Percentiles rank a stretch among this genome's conserved stretches.
phyloP scores from a whole-genome alignment of 2,329 filamentous ascomycete genomes.

The Botrytis medusae region DNA sequence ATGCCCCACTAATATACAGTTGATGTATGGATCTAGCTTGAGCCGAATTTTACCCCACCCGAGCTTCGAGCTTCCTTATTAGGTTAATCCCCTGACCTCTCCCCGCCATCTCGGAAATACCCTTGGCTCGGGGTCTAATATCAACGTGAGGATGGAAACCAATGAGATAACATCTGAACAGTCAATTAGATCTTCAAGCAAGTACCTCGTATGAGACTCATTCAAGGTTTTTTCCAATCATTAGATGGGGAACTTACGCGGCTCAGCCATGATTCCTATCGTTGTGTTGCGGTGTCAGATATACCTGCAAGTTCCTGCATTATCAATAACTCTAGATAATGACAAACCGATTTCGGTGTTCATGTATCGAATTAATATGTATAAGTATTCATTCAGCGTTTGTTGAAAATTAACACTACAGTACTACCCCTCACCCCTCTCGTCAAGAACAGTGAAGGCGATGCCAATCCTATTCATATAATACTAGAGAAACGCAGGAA shows the following conservation, averaged over 20 bases:
- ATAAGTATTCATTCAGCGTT: background rate
- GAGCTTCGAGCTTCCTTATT: background rate
- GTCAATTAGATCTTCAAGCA: slow-evolving; percentile 6
- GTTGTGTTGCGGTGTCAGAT: background rate
- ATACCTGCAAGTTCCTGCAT: background rate
- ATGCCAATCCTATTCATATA: background rate
- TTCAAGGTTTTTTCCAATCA: background rate
- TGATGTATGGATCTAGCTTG: slow-evolving; percentile 1
- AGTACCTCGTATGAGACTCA: background rate
- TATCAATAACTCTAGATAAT: background rate
- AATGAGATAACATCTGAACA: background rate
- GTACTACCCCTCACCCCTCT: background rate
- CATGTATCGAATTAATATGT: background rate
- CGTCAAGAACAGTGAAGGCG: background rate
- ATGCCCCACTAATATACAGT: background rate
- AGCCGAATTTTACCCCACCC: background rate
- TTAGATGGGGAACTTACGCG: background rate
- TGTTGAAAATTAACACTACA: background rate
- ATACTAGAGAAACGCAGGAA: background rate
- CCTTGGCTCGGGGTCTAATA: background rate
- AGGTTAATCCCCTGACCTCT: background rate
- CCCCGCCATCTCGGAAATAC: background rate
- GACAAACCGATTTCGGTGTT: background rate
- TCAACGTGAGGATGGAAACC: background rate
- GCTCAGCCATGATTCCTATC: background rate